Percentiles rank a stretch among this genome's conserved stretches.
Evolutionary conservation across 176 grass and related monocot genomes (phyloP).

Genomic region (bread wheat (Triticum aestivum)): IWGSC_CS_RefSeq_v2.1 NC_057798.1:31255191-31255690

Average conservation of each 20-base stretch:
- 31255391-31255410: neutral
- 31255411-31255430: neutral
- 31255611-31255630: neutral
- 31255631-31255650: neutral
- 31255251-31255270: neutral
- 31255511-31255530: neutral
- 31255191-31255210: neutral
- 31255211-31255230: neutral
- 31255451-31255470: neutral
- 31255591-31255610: neutral
- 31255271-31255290: neutral
- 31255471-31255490: neutral
- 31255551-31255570: slow-evolving; percentile 34
- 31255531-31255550: slow-evolving; percentile 42
- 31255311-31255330: neutral
- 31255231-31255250: neutral
- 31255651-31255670: neutral
- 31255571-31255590: slow-evolving; percentile 27
- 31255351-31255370: neutral
- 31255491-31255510: neutral
- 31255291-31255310: neutral
- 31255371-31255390: slow-evolving; percentile 1
- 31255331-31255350: neutral
- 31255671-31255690: neutral
- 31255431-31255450: neutral